Conservation (phyloP, 768 basidiomycete genomes). For the Collybiopsis confluens region DNA sequence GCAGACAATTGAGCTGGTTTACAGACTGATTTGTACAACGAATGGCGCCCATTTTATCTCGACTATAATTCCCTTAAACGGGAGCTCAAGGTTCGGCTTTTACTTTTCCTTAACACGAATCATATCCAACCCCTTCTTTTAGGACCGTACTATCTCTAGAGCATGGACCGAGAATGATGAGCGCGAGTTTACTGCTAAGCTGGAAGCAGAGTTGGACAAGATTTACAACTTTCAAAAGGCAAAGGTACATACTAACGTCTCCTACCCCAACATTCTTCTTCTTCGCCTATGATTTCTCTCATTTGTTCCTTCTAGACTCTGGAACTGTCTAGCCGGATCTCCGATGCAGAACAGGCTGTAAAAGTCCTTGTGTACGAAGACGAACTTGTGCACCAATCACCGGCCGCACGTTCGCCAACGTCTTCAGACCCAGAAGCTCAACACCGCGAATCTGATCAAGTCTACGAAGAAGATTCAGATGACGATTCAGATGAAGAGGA, state of each 20-base stretch:
- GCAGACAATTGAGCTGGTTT: no score
- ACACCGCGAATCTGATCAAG: conserved; percentile 36
- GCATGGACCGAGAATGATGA: conserved; percentile 81
- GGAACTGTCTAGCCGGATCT: conserved; percentile 79
- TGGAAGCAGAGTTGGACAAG: conserved; percentile 88
- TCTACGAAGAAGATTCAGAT: conserved; percentile 69
- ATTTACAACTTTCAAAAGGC: conserved; percentile 89
- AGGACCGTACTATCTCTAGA: conserved; percentile 49
- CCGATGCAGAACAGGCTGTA: conserved; percentile 78
- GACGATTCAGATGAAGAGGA: conserved; percentile 45
- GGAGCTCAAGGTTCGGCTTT: conserved; percentile 62
- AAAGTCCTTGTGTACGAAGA: conserved; percentile 60
- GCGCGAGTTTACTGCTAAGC: conserved; percentile 69
- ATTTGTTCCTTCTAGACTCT: conserved; percentile 55
- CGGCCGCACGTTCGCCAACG: conserved; percentile 6
- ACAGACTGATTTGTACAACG: conserved; percentile 80
- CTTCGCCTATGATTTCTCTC: no score
- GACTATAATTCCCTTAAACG: conserved; percentile 89
- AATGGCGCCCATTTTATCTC: conserved; percentile 89
- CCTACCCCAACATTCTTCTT: neutral
- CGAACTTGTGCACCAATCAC: conserved; percentile 30
- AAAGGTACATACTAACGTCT: conserved; percentile 49
- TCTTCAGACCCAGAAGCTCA: conserved; percentile 53
- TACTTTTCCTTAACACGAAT: neutral
- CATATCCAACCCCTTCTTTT: neutral